A percentile compares a stretch with the other conserved stretches of the same genome.
phyloP scores from a whole-genome alignment of 441 rosid genomes.

The Arabidopsis hybrid region DNA sequence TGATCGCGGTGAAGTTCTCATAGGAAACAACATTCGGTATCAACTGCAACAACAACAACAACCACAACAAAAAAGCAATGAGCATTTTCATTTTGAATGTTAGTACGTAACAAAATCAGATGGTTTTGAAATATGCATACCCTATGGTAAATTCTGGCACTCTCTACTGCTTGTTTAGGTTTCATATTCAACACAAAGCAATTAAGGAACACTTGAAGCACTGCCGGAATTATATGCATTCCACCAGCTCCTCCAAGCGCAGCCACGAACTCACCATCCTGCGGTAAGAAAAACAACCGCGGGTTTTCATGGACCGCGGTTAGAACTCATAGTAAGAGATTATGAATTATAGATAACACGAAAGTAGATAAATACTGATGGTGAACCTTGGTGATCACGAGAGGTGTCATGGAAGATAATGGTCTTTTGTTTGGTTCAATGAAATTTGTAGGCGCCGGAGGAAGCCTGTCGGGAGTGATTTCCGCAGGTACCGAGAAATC shows the following conservation, averaged over 20 bases:
- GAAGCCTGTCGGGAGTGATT: conserved; percentile 70
- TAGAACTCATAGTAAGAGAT: not conserved
- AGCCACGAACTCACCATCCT: conserved; percentile 79
- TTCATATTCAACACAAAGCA: conserved; percentile 77
- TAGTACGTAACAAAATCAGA: not conserved
- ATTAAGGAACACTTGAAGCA: conserved; percentile 80
- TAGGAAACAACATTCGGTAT: conserved; percentile 71
- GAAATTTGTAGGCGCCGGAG: conserved; percentile 91
- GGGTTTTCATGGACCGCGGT: not conserved
- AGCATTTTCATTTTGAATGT: not conserved
- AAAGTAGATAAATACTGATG: not conserved
- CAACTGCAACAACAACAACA: conserved; percentile 62
- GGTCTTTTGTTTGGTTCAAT: conserved; percentile 85
- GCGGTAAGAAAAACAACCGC: conserved; percentile 25
- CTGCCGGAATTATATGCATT: conserved; percentile 81
- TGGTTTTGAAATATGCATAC: conserved; percentile 40
- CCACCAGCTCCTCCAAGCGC: conserved; percentile 94
- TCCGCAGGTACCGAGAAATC: conserved; percentile 83
- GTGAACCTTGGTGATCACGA: conserved; percentile 77
- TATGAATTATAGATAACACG: conserved; percentile 2
- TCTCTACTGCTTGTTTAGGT: conserved; percentile 77
- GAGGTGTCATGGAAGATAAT: conserved; percentile 92
- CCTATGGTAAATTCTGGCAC: conserved; percentile 82
- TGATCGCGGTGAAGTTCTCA: conserved; percentile 76
- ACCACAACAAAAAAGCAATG: not conserved